A percentile compares a stretch with the other conserved stretches of the same genome.
Evolutionary conservation across 2,329 filamentous ascomycete species (phyloP).

Genomic region (Colletotrichum cordylinicola): DNA sequence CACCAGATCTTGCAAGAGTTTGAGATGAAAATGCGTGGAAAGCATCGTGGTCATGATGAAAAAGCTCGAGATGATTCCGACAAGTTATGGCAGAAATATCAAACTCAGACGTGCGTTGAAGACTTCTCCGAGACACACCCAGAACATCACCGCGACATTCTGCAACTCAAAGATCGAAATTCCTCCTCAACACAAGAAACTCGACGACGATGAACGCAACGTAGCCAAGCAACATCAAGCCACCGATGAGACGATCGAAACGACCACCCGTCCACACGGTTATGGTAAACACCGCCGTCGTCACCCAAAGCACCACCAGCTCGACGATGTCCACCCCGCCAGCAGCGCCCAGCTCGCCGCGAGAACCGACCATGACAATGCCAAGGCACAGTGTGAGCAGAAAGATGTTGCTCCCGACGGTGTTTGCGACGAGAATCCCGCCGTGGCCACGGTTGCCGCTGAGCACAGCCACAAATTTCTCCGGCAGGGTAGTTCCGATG

Average conservation of each 20-base stretch:
- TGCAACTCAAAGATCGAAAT: background rate
- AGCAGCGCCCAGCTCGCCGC: conserved; percentile 3
- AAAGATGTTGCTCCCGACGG: conserved; percentile 61
- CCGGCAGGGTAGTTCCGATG: conserved; percentile 58
- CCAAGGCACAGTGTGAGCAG: conserved; percentile 56
- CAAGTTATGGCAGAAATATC: background rate
- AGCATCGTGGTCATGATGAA: background rate
- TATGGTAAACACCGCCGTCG: conserved; percentile 21
- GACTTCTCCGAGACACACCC: background rate
- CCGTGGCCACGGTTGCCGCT: conserved; percentile 50
- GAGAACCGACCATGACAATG: conserved; percentile 31
- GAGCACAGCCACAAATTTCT: conserved; percentile 56
- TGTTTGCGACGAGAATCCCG: conserved; percentile 57
- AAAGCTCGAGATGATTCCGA: background rate
- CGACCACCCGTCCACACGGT: conserved; percentile 25
- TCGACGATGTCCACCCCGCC: conserved; percentile 17
- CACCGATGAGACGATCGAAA: conserved; percentile 12
- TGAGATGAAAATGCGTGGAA: background rate
- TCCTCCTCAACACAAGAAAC: conserved; percentile 14
- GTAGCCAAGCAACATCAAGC: conserved; percentile 19
- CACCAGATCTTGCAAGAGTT: background rate
- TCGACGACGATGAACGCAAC: conserved; percentile 24
- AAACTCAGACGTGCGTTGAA: background rate
- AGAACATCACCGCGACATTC: background rate
- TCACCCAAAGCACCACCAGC: conserved; percentile 23